Percentiles rank a stretch among this genome's conserved stretches.
Evolutionary conservation across 2,329 filamentous ascomycete species (phyloP).

Genomic region (Thielaviopsis euricoi): DNA sequence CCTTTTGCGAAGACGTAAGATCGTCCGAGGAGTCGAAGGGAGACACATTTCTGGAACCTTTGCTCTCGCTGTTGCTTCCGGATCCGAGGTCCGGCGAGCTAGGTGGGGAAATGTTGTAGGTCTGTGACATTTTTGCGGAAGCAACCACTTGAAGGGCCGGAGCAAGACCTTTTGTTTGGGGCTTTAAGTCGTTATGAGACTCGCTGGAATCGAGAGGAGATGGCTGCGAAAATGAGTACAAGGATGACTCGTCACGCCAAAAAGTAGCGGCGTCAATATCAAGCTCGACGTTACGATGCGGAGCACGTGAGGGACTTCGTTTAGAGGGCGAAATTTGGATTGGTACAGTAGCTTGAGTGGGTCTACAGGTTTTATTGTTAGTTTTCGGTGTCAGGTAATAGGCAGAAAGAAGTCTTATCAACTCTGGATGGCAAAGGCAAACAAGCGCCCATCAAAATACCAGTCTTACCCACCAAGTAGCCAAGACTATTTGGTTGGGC

Average conservation of each 20-base stretch:
- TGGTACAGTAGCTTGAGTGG: not conserved
- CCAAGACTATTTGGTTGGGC: not conserved
- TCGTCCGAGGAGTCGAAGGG: constrained; percentile 32
- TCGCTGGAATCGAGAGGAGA: not conserved
- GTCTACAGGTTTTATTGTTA: not conserved
- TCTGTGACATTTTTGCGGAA: not conserved
- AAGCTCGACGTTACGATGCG: not conserved
- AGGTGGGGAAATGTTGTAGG: constrained; percentile 34
- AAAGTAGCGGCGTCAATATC: not conserved
- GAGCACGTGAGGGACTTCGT: not conserved
- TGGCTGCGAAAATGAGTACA: constrained; percentile 1
- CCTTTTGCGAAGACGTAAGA: constrained; percentile 18
- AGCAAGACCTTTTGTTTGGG: not conserved
- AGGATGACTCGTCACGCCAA: not conserved
- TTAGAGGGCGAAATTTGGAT: not conserved
- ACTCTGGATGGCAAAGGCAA: not conserved
- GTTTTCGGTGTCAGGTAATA: too few relatives aligned
- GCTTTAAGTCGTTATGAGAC: not conserved
- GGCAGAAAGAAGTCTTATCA: not conserved
- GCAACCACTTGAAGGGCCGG: not conserved
- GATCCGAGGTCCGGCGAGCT: constrained; percentile 33
- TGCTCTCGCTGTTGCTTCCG: not conserved
- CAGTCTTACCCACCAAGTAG: not conserved
- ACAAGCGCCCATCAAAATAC: not conserved
- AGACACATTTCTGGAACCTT: constrained; percentile 25